Conservation (phyloP, 139 green algal genomes). For the Micractinium conductrix region DNA sequence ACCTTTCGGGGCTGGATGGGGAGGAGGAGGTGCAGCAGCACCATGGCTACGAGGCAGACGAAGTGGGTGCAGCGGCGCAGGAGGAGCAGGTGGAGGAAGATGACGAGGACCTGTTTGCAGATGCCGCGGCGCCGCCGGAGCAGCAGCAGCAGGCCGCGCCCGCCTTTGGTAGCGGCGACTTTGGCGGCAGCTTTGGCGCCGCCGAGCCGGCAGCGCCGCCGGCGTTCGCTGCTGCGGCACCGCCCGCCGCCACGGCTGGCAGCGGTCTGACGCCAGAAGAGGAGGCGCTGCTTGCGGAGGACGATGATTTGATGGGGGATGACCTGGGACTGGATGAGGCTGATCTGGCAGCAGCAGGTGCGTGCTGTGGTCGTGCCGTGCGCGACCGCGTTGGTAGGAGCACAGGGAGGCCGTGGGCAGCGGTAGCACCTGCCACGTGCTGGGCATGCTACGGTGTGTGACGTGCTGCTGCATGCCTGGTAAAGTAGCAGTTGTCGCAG, state of each 20-base stretch:
- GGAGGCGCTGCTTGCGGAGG: slow-evolving; percentile 44
- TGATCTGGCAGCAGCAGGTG: slow-evolving; percentile 34
- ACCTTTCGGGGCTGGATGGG: neutral
- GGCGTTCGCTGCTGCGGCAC: neutral
- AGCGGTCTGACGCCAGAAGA: slow-evolving; percentile 47
- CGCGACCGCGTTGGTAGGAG: too few relatives aligned
- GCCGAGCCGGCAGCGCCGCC: neutral
- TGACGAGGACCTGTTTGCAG: slow-evolving; percentile 13
- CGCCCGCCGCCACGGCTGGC: neutral
- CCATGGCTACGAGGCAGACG: neutral
- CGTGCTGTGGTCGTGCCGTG: neutral
- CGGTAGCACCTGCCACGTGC: neutral
- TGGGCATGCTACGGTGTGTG: neutral
- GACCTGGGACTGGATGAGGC: slow-evolving; percentile 38
- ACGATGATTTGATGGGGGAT: slow-evolving; percentile 8
- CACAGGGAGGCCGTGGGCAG: too few relatives aligned
- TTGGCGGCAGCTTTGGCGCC: neutral
- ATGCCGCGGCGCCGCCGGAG: neutral
- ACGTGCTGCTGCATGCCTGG: neutral
- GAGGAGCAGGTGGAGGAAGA: neutral
- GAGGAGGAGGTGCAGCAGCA: slow-evolving; percentile 9
- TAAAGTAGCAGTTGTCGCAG: slow-evolving; percentile 6
- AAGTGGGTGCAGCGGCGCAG: neutral
- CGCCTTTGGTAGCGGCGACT: too few relatives aligned
- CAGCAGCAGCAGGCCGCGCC: neutral